Conservation (phyloP, 768 basidiomycete genomes). For the Russula earlei region DNA sequence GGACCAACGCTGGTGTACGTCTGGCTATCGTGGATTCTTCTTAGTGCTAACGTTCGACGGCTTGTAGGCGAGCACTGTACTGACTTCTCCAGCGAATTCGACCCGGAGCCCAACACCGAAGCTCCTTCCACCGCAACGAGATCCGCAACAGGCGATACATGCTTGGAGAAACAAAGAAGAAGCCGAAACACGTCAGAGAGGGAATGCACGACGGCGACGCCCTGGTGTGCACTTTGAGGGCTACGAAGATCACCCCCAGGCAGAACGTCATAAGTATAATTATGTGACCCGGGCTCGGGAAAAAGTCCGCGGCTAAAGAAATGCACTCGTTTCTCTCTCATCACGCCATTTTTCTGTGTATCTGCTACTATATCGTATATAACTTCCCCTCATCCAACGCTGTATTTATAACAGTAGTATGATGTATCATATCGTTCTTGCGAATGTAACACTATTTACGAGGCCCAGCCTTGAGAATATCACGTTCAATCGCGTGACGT, state of each 20-base stretch:
- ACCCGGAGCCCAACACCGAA: slow-evolving; percentile 49
- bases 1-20: slow-evolving; percentile 54
- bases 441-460: background rate
- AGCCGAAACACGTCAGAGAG: slow-evolving; percentile 35
- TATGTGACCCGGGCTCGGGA: slow-evolving; percentile 15
- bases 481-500: slow-evolving; percentile 1
- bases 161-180: slow-evolving; percentile 67
- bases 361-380: slow-evolving; percentile 10
- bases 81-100: slow-evolving; percentile 69
- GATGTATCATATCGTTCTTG: slow-evolving; percentile 16
- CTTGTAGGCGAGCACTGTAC: slow-evolving; percentile 53
- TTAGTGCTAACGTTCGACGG: background rate
- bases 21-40: slow-evolving; percentile 5
- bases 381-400: background rate
- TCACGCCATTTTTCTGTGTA: background rate
- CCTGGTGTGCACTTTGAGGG: slow-evolving; percentile 30
- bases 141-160: slow-evolving; percentile 52
- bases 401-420: slow-evolving; percentile 16
- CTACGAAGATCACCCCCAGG: slow-evolving; percentile 23
- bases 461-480: no score
- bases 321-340: background rate
- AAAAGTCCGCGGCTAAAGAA: slow-evolving; percentile 1
- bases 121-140: slow-evolving; percentile 52
- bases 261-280: slow-evolving; percentile 12
- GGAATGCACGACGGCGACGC: slow-evolving; percentile 23